Evolutionary conservation across 768 basidiomycete genomes (phyloP).

Genomic region (Macrolepiota dolichaula): DNA sequence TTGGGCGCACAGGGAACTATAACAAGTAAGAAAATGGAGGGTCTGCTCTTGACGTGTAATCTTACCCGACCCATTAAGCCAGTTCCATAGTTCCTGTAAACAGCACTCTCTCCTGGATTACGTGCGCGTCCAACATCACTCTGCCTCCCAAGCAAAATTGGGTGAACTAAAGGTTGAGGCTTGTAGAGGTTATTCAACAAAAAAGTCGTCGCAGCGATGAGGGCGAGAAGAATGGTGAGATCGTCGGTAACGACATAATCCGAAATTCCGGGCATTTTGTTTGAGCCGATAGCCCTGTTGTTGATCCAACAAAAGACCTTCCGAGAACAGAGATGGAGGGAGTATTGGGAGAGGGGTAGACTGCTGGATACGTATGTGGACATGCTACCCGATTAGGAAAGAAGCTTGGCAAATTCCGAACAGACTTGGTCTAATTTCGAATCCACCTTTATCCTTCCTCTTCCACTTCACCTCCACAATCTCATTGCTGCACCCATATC

Average conservation of each 20-base stretch:
- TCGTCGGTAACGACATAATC: slow-evolving; percentile 75
- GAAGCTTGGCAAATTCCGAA: slow-evolving; percentile 13
- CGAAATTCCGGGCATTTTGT: slow-evolving; percentile 37
- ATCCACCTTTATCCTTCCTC: slow-evolving; percentile 1
- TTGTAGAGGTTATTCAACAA: slow-evolving; percentile 76
- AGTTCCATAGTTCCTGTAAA: slow-evolving; percentile 89
- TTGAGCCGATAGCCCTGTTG: background rate
- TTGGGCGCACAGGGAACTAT: slow-evolving; percentile 72
- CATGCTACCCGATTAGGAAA: slow-evolving; percentile 1
- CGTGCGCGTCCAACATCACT: slow-evolving; percentile 84
- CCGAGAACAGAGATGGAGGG: background rate
- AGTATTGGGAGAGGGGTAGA: background rate
- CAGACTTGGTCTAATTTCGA: background rate
- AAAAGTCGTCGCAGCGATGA: slow-evolving; percentile 74
- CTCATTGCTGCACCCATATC: background rate
- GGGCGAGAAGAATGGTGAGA: slow-evolving; percentile 70
- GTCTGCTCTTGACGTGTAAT: background rate
- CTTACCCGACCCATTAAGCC: slow-evolving; percentile 75
- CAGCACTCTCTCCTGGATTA: slow-evolving; percentile 76
- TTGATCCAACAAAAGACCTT: background rate
- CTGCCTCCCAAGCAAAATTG: slow-evolving; percentile 90
- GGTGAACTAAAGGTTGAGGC: slow-evolving; percentile 85
- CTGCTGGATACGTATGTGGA: background rate
- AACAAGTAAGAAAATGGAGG: background rate
- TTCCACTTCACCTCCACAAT: slow-evolving; percentile 1